Evolutionary conservation across 2,329 filamentous ascomycete species (phyloP), one percentile per base, ranked within the genome.

Genomic region (Lachnellula suecica): DNA sequence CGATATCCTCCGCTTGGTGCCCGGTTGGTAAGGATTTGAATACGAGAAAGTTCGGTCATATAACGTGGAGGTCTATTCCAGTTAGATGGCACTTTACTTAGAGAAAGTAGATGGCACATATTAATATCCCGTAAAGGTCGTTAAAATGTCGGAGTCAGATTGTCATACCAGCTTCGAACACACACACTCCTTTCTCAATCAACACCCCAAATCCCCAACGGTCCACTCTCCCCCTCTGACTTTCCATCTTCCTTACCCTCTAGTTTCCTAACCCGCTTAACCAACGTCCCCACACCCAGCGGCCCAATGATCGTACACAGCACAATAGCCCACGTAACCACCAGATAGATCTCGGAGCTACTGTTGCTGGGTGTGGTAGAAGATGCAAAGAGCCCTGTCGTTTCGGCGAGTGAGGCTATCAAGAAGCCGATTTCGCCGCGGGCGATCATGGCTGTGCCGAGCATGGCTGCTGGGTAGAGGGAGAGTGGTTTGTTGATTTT

Each of bases 401-500:
- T 50, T 44, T 44, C 40, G 10, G 47, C 40, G 9, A 50, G 40
- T 25, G 47, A 50, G 2, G 47, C 40, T 8, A 50, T 44, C 19
- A 50, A 19, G 29, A 50, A 50, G 9, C 47, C 47, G 9, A 50
- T 50, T 27, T 50, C 47, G 3, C 47, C 47, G 11, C 47, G 24
- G 11, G 47, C 40, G 3, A 29, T 50, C 47, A 50, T 50, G n/a
- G 74, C 77, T 17, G 79, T 73, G 0, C 84, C 84, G 0, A 92
- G 70, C 2, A 92, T 83, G 0, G 79, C 74, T 0, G 83, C 78
- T 0, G 88, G 87, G 56, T 90, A 86, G 1, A 89, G 70, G 0
- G 86, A 90, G 3, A 78, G 68, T 0, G 83, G 80, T 42, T 79
- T 82, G 0, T 71, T 63, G 5, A 71, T 64, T 2, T 58, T 44